Conservation (phyloP, 2,329 filamentous ascomycete genomes). For the Periglandula ipomoeae region DNA sequence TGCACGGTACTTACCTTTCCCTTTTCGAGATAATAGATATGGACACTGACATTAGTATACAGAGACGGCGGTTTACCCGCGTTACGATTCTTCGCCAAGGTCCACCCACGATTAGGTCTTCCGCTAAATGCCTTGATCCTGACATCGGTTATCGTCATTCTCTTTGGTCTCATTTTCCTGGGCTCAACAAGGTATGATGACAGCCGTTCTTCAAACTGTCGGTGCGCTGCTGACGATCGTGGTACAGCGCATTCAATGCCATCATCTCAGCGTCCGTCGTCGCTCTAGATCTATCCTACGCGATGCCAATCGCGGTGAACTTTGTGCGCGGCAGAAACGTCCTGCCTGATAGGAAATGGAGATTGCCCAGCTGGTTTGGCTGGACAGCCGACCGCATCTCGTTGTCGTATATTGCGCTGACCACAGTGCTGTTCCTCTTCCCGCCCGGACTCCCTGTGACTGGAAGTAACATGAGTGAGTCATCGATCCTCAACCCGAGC, state of each 20-base stretch:
- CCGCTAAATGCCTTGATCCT: conserved; percentile 59
- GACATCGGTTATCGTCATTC: conserved; percentile 49
- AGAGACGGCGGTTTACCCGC: conserved; percentile 56
- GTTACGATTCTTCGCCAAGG: conserved; percentile 48
- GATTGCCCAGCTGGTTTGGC: conserved; percentile 24
- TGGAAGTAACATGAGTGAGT: conserved; percentile 53
- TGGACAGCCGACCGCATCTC: conserved; percentile 33
- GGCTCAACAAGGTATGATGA: conserved; percentile 37
- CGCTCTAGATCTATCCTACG: conserved; percentile 63
- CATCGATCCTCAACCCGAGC: not conserved
- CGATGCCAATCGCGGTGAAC: conserved; percentile 64
- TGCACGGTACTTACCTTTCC: too few relatives aligned
- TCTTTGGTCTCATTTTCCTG: conserved; percentile 63
- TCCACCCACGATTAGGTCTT: conserved; percentile 52
- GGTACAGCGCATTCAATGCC: conserved; percentile 54
- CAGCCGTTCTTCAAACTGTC: too few relatives aligned
- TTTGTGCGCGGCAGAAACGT: conserved; percentile 53
- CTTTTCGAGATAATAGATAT: too few relatives aligned
- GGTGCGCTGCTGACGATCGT: too few relatives aligned
- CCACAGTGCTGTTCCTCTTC: conserved; percentile 64
- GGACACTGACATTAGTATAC: too few relatives aligned
- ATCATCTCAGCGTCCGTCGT: conserved; percentile 65
- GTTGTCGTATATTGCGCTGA: conserved; percentile 54
- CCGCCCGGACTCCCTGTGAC: conserved; percentile 56
- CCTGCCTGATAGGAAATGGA: conserved; percentile 42